Evolutionary conservation across 371 early-diverging fungal genomes (phyloP), one percentile per base, ranked within the genome.

Genomic region (Haplosporangium sp.): DNA sequence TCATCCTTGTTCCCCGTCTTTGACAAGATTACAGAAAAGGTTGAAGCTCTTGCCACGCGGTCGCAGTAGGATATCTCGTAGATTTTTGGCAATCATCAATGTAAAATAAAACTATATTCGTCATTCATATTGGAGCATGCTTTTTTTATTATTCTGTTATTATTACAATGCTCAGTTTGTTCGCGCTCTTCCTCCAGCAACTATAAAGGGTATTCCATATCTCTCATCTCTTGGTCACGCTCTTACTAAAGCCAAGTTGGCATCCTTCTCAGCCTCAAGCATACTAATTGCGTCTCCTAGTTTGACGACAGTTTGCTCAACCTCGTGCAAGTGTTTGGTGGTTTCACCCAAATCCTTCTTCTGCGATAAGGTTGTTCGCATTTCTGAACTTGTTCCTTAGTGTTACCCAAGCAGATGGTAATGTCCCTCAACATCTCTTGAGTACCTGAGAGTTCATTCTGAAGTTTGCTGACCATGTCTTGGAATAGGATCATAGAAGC

Each of bases 1-100:
- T 90, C 90, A 19, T 86, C 87, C 42, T 63, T 93, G 67, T 90
- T 87, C 63, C 87, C 89, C 17, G 84, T 91, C 4, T 92, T 93
- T 75, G 76, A 87, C 58, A 83, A 83, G 27, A 88, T 93, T 19
- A 86, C 90, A 15, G 81, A 83, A 19, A 85, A 86, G 59, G 85
- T 92, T 10, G 77, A 78, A 45, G 61, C 65, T 20, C 20, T 59
- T 19, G 67, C 64, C 11, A 71, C 63, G 0, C 58, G 67, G 17
- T 58, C 66, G 11, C 63, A 78, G 58, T 72, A 72, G 47, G 19
- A 19, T 2, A 44, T 44, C 8, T 44, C 9, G 44, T 44, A 44
- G 44, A 44, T 64, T 1, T 40, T 13, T 8, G 3, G 42, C 62
- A 48, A 27, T 27, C 15, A 3, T 20, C 5, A 19, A 8, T 55